Conservation (phyloP, 331 rosid species). For the Stylosanthes scabra region DNA sequence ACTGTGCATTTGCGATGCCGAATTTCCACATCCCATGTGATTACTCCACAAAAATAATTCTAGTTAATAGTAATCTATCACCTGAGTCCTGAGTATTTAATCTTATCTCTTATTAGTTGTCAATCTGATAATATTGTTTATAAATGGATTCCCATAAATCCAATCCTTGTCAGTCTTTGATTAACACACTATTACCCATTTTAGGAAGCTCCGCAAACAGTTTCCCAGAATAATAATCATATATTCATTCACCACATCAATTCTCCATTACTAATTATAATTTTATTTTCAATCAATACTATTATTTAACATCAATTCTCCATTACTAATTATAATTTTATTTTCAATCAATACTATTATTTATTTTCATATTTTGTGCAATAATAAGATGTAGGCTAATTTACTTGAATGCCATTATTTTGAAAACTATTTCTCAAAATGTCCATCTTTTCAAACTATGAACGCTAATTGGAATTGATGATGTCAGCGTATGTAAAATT, state of each 20-base stretch:
- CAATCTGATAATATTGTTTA: slow-evolving; percentile 42
- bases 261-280: neutral
- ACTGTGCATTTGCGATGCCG: too few relatives aligned
- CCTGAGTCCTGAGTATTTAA: neutral
- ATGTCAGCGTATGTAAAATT: too few relatives aligned
- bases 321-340: neutral
- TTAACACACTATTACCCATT: neutral
- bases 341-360: neutral
- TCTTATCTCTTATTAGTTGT: neutral
- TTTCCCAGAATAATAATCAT: neutral
- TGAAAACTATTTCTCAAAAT: too few relatives aligned
- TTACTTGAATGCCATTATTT: too few relatives aligned
- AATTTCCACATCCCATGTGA: too few relatives aligned
- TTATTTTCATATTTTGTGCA: neutral
- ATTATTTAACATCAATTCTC: neutral
- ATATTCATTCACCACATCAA: neutral
- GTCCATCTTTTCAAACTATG: too few relatives aligned
- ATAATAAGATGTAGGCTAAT: neutral
- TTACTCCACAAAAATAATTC: too few relatives aligned
- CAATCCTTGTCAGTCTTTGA: neutral
- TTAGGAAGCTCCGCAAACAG: neutral
- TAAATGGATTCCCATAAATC: neutral
- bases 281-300: neutral
- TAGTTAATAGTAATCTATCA: neutral
- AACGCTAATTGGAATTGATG: too few relatives aligned